Evolutionary conservation across 2,329 filamentous ascomycete species (phyloP), one percentile per base, ranked within the genome.

Genomic region (Cercospora brassicicola): DNA sequence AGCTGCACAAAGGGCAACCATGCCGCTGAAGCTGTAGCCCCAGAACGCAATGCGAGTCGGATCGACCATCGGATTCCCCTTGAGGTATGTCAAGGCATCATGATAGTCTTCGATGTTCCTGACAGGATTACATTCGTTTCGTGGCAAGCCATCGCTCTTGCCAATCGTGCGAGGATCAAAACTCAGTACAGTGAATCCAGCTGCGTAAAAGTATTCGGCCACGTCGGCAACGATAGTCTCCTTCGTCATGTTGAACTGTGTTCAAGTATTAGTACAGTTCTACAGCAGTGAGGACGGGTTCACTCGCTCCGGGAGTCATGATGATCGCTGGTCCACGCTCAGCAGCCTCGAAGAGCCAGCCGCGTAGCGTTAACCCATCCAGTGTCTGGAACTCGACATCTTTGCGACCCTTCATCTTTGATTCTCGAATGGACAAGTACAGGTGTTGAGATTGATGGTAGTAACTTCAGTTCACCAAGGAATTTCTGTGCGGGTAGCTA

Each of bases 111-210:
- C 72, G 5, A 77, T 72, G 48, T 79, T 71, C 53, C 76, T 71
- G 20, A 65, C 23, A 0, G 81, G 81, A 57, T 81, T 71, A 53
- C 80, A 77, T 5, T 82, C 74, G 57, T 80, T 79, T 11, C 81
- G 76, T 1, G 81, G 81, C 6, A 69, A 5, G 5, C 81, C 81
- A 23, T 80, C 81, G 45, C 80, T 82, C 5, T 62, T 36, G 0
- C 81, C 81, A 8, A 79, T 68, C 26, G 67, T 73, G 4, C 81
- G 76, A 0, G 78, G 75, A 59, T 83, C 81, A 68, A 79, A 82
- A 3, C 75, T 55, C 3, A 82, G 72, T 1, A 76, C 78, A 0
- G 77, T 81, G 62, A 82, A 71, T 15, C 78, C 79, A 0, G 71
- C 68, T 2, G 60, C 36, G 59, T 81, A 77, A 65, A 81, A 80